Evolutionary conservation across 2,329 filamentous ascomycete genomes (phyloP).

Genomic region (Colletotrichum trifolii): DNA sequence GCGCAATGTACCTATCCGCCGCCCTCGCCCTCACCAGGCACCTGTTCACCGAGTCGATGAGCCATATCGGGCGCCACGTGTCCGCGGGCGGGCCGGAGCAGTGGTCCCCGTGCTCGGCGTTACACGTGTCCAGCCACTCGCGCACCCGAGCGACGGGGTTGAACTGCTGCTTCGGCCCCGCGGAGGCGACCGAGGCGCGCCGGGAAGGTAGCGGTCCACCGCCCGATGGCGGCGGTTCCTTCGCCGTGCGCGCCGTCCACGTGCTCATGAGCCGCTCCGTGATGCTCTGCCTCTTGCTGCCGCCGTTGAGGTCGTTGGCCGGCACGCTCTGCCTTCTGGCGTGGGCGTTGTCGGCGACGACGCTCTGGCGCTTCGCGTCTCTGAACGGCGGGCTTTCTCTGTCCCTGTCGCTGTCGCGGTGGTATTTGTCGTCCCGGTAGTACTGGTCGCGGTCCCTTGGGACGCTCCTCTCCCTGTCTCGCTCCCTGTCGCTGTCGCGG

Average conservation of each 20-base stretch:
- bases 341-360: constrained; percentile 28
- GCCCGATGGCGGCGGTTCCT: constrained; percentile 14
- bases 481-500: constrained; percentile 32
- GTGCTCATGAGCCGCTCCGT: constrained; percentile 50
- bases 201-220: constrained; percentile 33
- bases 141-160: constrained; percentile 52
- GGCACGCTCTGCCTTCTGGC: constrained; percentile 19
- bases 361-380: constrained; percentile 37
- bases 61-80: constrained; percentile 54
- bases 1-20: constrained; percentile 54
- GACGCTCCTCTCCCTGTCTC: background rate
- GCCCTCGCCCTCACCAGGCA: constrained; percentile 52
- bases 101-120: constrained; percentile 53
- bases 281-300: constrained; percentile 54
- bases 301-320: constrained; percentile 20
- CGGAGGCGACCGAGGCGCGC: constrained; percentile 38
- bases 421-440: constrained; percentile 20
- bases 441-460: constrained; percentile 22
- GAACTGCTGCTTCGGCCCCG: constrained; percentile 38
- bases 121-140: constrained; percentile 57
- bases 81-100: constrained; percentile 44
- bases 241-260: constrained; percentile 34
- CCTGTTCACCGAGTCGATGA: constrained; percentile 54
- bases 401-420: constrained; percentile 18
- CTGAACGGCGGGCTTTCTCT: constrained; percentile 38